Conservation (phyloP, 164 flowering plant species). For the Vitis riparia region DNA sequence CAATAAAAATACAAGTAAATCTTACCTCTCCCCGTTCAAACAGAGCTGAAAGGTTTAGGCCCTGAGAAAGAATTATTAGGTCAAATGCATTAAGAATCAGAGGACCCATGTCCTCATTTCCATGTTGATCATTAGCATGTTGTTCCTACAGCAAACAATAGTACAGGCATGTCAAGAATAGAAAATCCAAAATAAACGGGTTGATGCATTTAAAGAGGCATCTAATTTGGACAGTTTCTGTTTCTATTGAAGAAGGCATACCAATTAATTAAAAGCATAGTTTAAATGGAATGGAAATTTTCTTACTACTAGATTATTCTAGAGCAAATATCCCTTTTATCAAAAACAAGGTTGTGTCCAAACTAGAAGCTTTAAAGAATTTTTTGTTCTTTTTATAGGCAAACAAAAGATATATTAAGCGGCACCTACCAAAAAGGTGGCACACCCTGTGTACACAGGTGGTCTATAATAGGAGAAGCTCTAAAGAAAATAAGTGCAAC, state of each 20-base stretch:
- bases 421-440: too few species aligned
- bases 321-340: too few species aligned
- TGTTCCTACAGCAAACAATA: constrained; percentile 48
- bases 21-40: constrained; percentile 84
- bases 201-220: background rate
- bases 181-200: background rate
- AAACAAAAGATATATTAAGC: too few species aligned
- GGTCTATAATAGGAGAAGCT: too few species aligned
- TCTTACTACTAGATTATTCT: too few species aligned
- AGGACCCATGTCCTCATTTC: constrained; percentile 65
- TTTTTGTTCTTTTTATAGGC: too few species aligned
- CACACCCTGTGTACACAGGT: too few species aligned
- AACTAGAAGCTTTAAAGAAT: too few species aligned
- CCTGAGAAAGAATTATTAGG: constrained; percentile 92
- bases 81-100: constrained; percentile 89
- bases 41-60: constrained; percentile 88
- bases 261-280: too few species aligned
- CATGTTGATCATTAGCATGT: constrained; percentile 33
- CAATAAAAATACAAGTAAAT: background rate
- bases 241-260: background rate
- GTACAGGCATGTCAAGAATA: background rate
- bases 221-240: background rate
- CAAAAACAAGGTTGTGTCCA: too few species aligned
- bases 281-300: too few species aligned
- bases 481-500: too few species aligned